Evolutionary conservation across 192 early-diverging fungal species (phyloP).

Genomic region (Backusella sp.): DNA sequence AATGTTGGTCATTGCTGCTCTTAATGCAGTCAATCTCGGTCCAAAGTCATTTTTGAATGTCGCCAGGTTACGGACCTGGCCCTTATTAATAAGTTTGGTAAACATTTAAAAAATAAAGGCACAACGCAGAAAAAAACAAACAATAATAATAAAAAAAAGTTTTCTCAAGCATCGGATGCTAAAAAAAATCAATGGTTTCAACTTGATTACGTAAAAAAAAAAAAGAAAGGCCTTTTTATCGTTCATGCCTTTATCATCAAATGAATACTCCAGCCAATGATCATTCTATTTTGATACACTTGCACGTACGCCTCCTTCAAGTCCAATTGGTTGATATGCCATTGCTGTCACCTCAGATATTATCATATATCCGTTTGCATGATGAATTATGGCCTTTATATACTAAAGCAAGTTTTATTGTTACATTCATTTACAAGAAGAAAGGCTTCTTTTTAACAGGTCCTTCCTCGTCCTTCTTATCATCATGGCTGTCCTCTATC

Average conservation of each 20-base stretch:
- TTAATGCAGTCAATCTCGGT: not conserved
- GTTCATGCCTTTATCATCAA: no score
- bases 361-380: no score
- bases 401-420: not conserved
- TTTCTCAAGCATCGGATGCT: not conserved
- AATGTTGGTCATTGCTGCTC: not conserved
- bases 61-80: not conserved
- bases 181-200: not conserved
- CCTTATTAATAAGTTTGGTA: not conserved
- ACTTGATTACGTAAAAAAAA: not conserved
- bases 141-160: not conserved
- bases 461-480: not conserved
- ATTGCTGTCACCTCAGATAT: no score
- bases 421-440: slow-evolving; percentile 13
- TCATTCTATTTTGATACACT: no score
- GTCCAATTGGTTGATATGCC: no score
- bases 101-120: not conserved
- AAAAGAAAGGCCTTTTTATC: not conserved
- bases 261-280: no score
- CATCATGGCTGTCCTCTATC: not conserved
- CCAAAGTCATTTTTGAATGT: not conserved
- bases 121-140: not conserved
- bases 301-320: no score
- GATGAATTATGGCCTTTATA: no score
- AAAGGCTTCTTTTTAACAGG: slow-evolving; percentile 1